phyloP scores from a whole-genome alignment of 2,329 filamentous ascomycete species.

The Claviceps sp. region DNA sequence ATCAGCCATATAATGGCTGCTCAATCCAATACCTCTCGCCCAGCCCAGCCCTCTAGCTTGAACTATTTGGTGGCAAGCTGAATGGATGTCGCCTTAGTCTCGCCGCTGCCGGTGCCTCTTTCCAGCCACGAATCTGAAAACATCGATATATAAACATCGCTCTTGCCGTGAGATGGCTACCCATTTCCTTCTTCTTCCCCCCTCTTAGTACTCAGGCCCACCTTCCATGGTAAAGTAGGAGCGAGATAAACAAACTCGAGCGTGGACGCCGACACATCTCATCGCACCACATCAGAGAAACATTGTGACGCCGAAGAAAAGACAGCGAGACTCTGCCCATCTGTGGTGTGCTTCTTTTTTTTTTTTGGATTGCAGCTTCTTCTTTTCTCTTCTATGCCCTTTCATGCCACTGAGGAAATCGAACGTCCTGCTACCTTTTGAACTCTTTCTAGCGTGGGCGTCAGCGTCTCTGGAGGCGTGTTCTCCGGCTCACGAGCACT shows the following conservation, averaged over 20 bases:
- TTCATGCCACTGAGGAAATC: neutral
- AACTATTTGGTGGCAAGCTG: neutral
- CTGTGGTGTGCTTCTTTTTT: conserved; percentile 1
- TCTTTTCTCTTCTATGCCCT: neutral
- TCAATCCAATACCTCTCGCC: too few relatives aligned
- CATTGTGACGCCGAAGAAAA: neutral
- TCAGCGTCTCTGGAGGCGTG: neutral
- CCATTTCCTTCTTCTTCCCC: neutral
- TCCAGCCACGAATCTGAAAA: neutral
- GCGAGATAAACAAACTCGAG: too few relatives aligned
- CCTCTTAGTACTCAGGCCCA: too few relatives aligned
- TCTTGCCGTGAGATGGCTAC: neutral
- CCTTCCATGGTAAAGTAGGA: too few relatives aligned
- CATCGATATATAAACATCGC: neutral
- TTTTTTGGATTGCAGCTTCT: conserved; percentile 4
- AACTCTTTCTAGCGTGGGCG: neutral
- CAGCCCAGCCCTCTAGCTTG: neutral
- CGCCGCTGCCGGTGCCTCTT: neutral
- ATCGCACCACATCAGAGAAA: neutral
- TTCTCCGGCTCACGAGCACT: neutral
- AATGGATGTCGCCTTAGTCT: neutral
- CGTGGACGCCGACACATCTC: too few relatives aligned
- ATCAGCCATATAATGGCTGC: too few relatives aligned
- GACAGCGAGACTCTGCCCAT: neutral
- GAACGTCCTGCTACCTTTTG: neutral